A percentile compares a stretch with the other conserved stretches of the same genome.
Conservation (phyloP, 768 basidiomycete species). For the Suillus brevipes region DNA sequence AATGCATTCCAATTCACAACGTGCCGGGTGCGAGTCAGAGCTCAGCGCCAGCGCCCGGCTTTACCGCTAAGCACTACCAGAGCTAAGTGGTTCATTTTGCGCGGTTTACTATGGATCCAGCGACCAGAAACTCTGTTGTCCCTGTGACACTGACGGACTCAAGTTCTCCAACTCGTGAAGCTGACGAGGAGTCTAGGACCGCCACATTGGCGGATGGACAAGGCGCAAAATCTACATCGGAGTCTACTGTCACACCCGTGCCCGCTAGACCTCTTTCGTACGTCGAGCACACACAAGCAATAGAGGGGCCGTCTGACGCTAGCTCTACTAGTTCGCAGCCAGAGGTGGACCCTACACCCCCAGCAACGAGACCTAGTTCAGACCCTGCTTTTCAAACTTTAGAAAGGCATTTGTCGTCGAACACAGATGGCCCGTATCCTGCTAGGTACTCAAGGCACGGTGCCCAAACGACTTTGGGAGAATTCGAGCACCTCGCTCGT, state of each 20-base stretch:
- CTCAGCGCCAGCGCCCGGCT: neutral
- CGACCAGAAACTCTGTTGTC: neutral
- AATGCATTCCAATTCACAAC: neutral
- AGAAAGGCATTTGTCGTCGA: neutral
- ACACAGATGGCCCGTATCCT: neutral
- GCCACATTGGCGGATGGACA: neutral
- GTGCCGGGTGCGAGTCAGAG: neutral
- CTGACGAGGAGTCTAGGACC: neutral
- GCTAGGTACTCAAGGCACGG: neutral
- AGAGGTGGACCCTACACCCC: neutral
- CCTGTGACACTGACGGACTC: neutral
- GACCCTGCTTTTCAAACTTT: neutral
- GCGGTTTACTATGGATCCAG: neutral
- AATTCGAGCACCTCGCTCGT: neutral
- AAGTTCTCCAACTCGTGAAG: neutral
- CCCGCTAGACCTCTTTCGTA: neutral
- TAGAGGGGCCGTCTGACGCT: neutral
- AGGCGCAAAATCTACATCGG: neutral
- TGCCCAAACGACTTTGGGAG: neutral
- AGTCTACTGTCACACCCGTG: neutral
- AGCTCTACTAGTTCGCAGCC: neutral
- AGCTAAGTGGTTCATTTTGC: neutral
- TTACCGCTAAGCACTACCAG: neutral
- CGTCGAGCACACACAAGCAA: neutral
- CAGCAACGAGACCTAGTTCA: neutral